These are phyloP conservation scores for Cutaneotrichosporon mucoides DNA, from an alignment of 1,284 basidiomycete species.

Conservation along the genomic window DNA sequence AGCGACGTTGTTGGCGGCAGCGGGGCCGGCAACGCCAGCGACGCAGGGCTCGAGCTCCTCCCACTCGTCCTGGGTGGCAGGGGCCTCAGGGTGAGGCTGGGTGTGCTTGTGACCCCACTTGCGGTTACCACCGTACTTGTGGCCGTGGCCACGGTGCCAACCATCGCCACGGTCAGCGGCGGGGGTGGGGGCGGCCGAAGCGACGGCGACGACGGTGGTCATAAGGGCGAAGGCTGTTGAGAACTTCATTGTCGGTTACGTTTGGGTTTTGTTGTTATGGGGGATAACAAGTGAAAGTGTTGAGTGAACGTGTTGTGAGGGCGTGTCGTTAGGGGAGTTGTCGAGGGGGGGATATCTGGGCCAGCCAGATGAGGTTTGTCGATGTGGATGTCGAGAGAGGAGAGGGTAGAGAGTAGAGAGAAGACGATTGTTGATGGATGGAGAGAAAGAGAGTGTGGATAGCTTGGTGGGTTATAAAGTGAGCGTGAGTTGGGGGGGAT, in stretches of 20 bases:
- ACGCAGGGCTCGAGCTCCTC: slow-evolving; percentile 1
- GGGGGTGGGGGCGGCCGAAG: neutral
- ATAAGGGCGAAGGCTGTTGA: neutral
- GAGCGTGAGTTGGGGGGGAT: too few species aligned
- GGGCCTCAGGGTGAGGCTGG: neutral
- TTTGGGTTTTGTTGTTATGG: neutral
- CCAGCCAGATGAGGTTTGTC: neutral
- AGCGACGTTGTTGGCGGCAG: neutral
- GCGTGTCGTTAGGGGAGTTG: neutral
- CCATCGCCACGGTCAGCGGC: neutral
- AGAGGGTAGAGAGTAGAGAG: too few species aligned
- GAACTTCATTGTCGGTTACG: neutral
- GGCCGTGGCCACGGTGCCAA: neutral
- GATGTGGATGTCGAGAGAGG: too few species aligned
- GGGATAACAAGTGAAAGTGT: neutral
- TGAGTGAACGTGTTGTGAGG: neutral
- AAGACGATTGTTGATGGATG: too few species aligned
- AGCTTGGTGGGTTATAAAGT: too few species aligned
- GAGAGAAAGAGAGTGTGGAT: too few species aligned
- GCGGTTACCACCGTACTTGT: slow-evolving; percentile 1
- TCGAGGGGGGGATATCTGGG: neutral
- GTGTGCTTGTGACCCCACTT: neutral
- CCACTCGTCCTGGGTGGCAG: neutral
- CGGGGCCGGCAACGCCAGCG: neutral
- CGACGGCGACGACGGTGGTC: neutral